Conservation (phyloP, 441 rosid genomes). For the Raphanus hybrid region DNA sequence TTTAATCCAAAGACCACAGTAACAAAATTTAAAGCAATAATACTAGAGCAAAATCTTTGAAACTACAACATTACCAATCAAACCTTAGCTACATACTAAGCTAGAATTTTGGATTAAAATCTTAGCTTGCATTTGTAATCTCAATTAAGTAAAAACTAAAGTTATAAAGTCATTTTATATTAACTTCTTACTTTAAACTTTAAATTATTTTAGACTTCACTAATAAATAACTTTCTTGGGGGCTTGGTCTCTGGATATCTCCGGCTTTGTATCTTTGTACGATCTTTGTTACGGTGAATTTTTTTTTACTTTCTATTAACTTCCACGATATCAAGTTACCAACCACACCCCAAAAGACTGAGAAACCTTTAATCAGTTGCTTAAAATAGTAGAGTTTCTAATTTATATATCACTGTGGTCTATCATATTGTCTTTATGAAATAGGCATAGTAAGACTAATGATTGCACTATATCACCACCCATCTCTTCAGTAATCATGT, state of each 20-base stretch:
- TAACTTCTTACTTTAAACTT: too few relatives aligned
- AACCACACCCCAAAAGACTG: background rate
- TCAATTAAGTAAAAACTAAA: background rate
- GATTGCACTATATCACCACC: constrained; percentile 36
- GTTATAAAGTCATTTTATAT: background rate
- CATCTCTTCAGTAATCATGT: constrained; percentile 42
- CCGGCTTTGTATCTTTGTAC: too few relatives aligned
- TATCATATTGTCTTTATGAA: constrained; percentile 30
- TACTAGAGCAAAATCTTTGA: too few relatives aligned
- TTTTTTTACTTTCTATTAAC: background rate
- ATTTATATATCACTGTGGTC: constrained; percentile 19
- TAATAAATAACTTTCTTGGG: too few relatives aligned
- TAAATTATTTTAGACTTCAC: background rate
- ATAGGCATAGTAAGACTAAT: constrained; percentile 21
- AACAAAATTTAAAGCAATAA: too few relatives aligned
- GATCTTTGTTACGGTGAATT: too few relatives aligned
- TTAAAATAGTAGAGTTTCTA: constrained; percentile 4
- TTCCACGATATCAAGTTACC: background rate
- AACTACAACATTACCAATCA: too few relatives aligned
- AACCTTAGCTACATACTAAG: background rate
- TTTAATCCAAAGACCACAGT: too few relatives aligned
- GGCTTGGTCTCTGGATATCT: too few relatives aligned
- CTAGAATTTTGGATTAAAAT: constrained; percentile 1
- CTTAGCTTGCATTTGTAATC: background rate
- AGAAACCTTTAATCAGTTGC: background rate